Conservation (phyloP, 306 rosid species). For the Astragalus membranaceus region DNA sequence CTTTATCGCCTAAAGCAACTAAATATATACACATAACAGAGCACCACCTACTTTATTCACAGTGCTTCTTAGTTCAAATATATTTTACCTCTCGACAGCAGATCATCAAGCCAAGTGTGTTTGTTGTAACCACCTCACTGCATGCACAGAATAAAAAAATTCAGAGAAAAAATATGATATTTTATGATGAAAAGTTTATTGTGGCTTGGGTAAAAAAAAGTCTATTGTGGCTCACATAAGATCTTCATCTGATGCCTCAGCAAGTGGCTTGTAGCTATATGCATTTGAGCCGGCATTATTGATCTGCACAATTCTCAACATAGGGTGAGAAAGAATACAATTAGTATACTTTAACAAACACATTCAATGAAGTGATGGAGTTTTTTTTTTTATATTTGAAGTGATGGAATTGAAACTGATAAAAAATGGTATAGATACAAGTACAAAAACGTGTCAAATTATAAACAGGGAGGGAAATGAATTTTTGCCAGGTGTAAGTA, state of each 20-base stretch:
- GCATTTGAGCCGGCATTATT: conserved; percentile 99
- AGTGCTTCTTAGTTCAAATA: conserved; percentile 15
- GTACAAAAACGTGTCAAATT: background rate
- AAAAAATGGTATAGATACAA: background rate
- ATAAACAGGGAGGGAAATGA: conserved; percentile 8
- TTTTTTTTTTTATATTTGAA: too few species aligned
- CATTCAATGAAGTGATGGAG: conserved; percentile 1
- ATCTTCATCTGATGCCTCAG: conserved; percentile 94
- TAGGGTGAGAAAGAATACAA: conserved; percentile 22
- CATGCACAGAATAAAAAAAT: conserved; percentile 20
- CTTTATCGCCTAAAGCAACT: conserved; percentile 70
- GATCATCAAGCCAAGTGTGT: conserved; percentile 92
- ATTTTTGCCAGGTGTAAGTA: background rate
- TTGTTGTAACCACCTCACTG: conserved; percentile 95
- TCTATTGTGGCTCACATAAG: conserved; percentile 60
- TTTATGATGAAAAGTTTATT: background rate
- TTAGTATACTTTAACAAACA: conserved; percentile 19
- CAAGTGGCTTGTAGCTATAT: conserved; percentile 80
- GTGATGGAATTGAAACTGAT: conserved; percentile 5
- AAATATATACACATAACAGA: conserved; percentile 21
- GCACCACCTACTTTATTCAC: conserved; percentile 10
- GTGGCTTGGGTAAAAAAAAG: conserved; percentile 2
- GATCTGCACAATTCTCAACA: conserved; percentile 60
- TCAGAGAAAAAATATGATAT: background rate
- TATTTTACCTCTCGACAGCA: conserved; percentile 90